phyloP scores from a whole-genome alignment of 768 basidiomycete genomes.

The Tulasnella sp. region DNA sequence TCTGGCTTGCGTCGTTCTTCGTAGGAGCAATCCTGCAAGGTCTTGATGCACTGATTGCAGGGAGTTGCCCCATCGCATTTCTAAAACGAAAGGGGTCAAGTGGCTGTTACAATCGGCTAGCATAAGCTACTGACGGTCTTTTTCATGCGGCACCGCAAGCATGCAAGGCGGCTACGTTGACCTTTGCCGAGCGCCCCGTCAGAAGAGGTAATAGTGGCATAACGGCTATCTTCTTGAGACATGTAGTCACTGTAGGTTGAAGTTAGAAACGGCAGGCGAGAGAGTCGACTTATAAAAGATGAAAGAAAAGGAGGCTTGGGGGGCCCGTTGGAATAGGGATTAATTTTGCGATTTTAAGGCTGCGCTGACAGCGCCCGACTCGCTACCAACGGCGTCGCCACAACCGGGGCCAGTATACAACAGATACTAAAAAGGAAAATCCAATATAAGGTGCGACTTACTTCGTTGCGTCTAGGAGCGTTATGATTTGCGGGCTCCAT shows the following conservation, averaged over 20 bases:
- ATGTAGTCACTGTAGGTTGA: constrained; percentile 3
- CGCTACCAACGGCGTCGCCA: neutral
- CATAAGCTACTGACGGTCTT: constrained; percentile 5
- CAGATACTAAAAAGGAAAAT: neutral
- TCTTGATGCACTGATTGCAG: constrained; percentile 16
- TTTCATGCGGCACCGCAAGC: constrained; percentile 7
- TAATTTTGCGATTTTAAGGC: neutral
- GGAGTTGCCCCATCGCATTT: constrained; percentile 16
- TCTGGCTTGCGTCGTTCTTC: constrained; percentile 9
- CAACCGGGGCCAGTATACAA: neutral
- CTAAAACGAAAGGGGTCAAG: neutral
- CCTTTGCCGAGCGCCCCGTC: neutral
- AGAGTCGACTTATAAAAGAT: neutral
- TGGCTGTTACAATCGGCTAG: neutral
- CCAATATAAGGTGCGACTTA: neutral
- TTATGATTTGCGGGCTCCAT: constrained; percentile 1
- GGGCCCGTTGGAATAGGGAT: neutral
- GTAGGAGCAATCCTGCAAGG: constrained; percentile 13
- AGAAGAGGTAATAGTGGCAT: neutral
- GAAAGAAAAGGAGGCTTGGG: neutral
- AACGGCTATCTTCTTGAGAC: neutral
- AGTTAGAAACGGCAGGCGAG: neutral
- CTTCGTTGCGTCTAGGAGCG: neutral
- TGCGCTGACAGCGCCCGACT: neutral
- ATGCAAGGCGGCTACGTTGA: constrained; percentile 11